Evolutionary conservation across 352 stramenopile genomes (phyloP), one percentile per base, ranked within the genome.

Genomic region (Globisporangium nodosum): DNA sequence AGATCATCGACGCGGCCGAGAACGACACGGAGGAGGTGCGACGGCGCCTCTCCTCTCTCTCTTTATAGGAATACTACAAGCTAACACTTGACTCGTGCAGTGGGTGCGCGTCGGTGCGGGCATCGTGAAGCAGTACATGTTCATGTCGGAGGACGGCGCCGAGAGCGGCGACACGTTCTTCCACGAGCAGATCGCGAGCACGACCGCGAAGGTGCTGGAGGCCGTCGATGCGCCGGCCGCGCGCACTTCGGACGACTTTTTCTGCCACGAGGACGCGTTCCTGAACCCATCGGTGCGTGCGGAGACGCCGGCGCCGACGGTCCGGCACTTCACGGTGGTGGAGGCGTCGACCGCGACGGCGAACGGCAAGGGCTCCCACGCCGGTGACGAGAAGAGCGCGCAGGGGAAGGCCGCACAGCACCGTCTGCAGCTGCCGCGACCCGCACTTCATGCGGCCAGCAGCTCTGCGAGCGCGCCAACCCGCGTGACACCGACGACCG

Each of bases 81-180:
- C 42, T 48, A 24, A 48, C 20, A 3, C 42, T 48, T n/a, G 18
- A 8, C n/a, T 15, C 43, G n/a, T 33, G 8, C 13, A 82, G 66
- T 92, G 82, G 82, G 82, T 92, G 11, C 80, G 79, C 21, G 65
- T 89, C 40, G 72, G 66, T 37, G 74, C 70, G 0, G 79, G 78
- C 9, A 68, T 88, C 43, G 79, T 90, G n/a, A 78, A 79, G 58
- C 78, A 90, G 68, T 88, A 88, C 33, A 60, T 88, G 58, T 71
- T 82, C 47, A 67, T 87, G 51, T 67, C 74, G 1, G 58, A 63
- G 21, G 63, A 78, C 53, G 71, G 66, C 5, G 61, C 60, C 13
- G 55, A 76, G 16, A 60, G 53, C 18, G 58, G 58, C 33, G 77
- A 86, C 64, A 81, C 79, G 48, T 92, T 87, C 65, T 72, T 88